These are phyloP conservation scores for Mrakiaceae sp. DNA, from an alignment of 1,284 basidiomycete species.

Conservation along the genomic window DNA sequence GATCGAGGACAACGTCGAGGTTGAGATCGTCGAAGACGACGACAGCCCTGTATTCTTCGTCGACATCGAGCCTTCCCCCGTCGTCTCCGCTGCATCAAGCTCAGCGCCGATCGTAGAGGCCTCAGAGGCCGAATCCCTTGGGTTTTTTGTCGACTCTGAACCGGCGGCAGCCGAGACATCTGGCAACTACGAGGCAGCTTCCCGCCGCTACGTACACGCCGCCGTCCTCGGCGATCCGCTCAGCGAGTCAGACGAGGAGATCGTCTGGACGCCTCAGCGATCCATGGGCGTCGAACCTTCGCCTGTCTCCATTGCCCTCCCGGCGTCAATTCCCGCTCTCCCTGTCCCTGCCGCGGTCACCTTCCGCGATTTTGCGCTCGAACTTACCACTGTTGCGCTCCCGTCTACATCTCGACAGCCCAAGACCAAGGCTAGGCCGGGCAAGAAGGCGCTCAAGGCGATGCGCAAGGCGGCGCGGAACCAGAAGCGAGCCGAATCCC, in stretches of 20 bases:
- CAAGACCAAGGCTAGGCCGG: constrained; percentile 9
- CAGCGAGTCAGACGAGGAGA: constrained; percentile 7
- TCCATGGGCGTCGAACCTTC: too few species aligned
- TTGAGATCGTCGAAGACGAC: background rate
- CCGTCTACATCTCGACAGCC: background rate
- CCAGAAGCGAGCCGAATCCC: too few species aligned
- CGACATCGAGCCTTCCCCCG: background rate
- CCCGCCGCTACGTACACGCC: background rate
- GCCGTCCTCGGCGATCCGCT: background rate
- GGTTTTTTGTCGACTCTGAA: constrained; percentile 3
- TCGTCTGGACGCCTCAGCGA: constrained; percentile 4
- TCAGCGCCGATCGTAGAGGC: background rate
- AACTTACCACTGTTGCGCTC: background rate
- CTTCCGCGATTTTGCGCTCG: background rate
- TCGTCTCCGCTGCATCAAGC: background rate
- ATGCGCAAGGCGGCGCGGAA: too few species aligned
- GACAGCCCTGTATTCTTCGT: constrained; percentile 3
- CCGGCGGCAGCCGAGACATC: background rate
- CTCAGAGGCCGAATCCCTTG: background rate
- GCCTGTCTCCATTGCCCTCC: too few species aligned
- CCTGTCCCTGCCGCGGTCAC: background rate
- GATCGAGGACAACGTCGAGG: background rate
- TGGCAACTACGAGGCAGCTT: background rate
- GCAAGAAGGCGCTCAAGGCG: constrained; percentile 12
- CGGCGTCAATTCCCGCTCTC: too few species aligned